phyloP scores from a whole-genome alignment of 306 rosid species.

The Gleditsia sinensis region DNA sequence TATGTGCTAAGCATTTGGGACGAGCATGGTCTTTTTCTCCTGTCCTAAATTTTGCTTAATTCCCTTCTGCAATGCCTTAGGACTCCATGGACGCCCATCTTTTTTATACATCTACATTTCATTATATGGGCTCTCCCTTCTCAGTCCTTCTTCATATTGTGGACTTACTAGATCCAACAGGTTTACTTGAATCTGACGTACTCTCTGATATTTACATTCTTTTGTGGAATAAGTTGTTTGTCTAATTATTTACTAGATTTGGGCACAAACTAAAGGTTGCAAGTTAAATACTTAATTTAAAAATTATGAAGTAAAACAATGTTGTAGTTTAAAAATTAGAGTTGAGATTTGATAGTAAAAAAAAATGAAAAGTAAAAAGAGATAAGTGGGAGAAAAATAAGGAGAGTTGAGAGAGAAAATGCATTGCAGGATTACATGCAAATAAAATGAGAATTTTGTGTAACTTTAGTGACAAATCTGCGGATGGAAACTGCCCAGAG shows the following conservation, averaged over 20 bases:
- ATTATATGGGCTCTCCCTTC: background rate
- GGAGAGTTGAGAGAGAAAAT: no score
- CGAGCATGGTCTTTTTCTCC: constrained; percentile 9
- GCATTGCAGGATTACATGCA: no score
- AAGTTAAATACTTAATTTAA: no score
- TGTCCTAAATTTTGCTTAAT: background rate
- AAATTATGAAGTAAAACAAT: no score
- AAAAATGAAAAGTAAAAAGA: no score
- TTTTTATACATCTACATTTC: background rate
- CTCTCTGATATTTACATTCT: background rate
- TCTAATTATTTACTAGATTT: no score
- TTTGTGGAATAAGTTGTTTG: no score
- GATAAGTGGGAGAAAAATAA: no score
- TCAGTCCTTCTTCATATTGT: background rate
- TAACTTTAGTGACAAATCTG: background rate
- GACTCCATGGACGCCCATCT: constrained; percentile 5
- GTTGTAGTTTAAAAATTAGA: no score
- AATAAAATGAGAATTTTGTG: no score
- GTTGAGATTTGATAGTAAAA: no score
- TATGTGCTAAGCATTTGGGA: background rate
- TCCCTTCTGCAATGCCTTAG: constrained; percentile 7
- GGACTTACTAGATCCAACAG: background rate
- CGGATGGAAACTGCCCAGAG: background rate
- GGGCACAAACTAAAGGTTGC: no score
- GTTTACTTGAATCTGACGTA: background rate